Evolutionary conservation across 2,329 filamentous ascomycete genomes (phyloP), one percentile per base, ranked within the genome.

Genomic region (Metarhizium humberi): DNA sequence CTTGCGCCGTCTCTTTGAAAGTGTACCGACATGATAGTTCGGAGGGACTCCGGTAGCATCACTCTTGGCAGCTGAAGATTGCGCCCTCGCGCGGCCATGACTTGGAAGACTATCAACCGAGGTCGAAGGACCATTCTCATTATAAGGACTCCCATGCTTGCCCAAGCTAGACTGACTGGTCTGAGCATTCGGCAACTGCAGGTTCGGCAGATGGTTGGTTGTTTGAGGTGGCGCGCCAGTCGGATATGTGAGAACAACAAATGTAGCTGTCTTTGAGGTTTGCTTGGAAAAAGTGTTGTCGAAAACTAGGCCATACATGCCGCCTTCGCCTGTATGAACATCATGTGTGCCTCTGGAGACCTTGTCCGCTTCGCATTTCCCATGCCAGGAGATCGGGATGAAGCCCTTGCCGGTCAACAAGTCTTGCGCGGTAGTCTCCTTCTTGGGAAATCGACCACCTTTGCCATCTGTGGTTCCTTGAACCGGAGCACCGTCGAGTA

Each of bases 201-300:
- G 69, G 57, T 82, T 83, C 51, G 80, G 86, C 58, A 90, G 76
- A 65, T 90, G 82, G 60, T 86, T 84, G 3, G 85, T 84, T 16
- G 85, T 85, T 65, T 90, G 88, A 1, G 90, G 90, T 38, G 89
- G 83, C 6, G 84, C 81, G 62, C 86, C 87, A 40, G 90, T 92
- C 10, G 92, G 92, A 66, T 97, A 96, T 43, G 91, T 97, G 69
- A 97, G 81, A 53, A 99, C 82, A 40, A 96, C 92, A 66, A 99
- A 90, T 7, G 92, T 97, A 20, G 91, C 91, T 34, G 88, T 96
- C 74, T 99, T 99, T 53, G 92, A 94, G 46, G 88, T 86, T 70
- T 87, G 89, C 74, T 96, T 97, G 57, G 92, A 96, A 69, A 99
- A 99, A 32, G 94, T 99, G 67, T 99, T 99, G 80, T 99, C 94